phyloP scores from a whole-genome alignment of 768 basidiomycete genomes.

The Ramaria rubella region DNA sequence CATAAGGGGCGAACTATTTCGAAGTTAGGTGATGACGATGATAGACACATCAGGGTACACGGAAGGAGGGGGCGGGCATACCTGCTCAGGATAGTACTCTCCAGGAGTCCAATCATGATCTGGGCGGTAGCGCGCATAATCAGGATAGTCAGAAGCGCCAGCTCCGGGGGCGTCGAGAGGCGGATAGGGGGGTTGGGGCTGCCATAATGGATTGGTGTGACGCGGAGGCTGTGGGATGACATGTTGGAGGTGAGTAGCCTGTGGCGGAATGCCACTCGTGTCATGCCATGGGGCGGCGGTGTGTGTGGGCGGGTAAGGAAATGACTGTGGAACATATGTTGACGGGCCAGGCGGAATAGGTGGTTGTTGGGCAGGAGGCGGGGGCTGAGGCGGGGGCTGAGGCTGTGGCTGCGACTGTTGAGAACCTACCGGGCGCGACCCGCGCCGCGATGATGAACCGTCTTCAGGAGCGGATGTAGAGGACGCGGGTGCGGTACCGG shows the following conservation, averaged over 20 bases:
- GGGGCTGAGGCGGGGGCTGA: conserved; percentile 7
- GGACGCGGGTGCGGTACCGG: not conserved
- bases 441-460: conserved; percentile 16
- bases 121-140: conserved; percentile 45
- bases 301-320: conserved; percentile 7
- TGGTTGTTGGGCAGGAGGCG: conserved; percentile 4
- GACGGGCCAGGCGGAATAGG: not conserved
- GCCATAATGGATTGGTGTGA: conserved; percentile 34
- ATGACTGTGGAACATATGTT: conserved; percentile 6
- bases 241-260: conserved; percentile 48
- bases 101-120: conserved; percentile 41
- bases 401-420: conserved; percentile 10
- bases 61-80: conserved; percentile 24
- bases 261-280: conserved; percentile 52
- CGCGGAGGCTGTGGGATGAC: conserved; percentile 6
- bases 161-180: conserved; percentile 34
- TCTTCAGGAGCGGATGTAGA: not conserved
- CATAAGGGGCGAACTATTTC: conserved; percentile 34
- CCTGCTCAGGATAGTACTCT: conserved; percentile 55
- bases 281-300: conserved; percentile 47
- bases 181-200: conserved; percentile 34
- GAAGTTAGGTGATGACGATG: not conserved
- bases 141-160: conserved; percentile 40
- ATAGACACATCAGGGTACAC: not conserved
- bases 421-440: conserved; percentile 10